These are phyloP conservation scores for Musa acuminata DNA, from an alignment of 176 grass and related monocot species.

Conservation along the genomic window DNA sequence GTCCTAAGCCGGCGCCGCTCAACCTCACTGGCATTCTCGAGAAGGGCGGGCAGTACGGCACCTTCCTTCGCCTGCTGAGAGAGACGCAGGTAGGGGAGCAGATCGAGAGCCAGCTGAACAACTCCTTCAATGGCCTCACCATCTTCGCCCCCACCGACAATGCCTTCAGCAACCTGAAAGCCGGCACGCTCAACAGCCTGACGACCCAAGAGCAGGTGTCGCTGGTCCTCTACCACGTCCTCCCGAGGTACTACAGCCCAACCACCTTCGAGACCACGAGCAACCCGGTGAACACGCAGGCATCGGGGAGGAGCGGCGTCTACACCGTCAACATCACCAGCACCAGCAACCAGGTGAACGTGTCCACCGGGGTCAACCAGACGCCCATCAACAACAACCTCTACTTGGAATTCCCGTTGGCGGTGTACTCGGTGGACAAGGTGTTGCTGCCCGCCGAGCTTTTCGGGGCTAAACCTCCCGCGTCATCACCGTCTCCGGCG, in stretches of 20 bases:
- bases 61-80: constrained; percentile 45
- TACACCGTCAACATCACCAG: constrained; percentile 62
- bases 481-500: constrained; percentile 30
- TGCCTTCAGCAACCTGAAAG: constrained; percentile 40
- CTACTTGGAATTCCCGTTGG: constrained; percentile 28
- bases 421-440: constrained; percentile 67
- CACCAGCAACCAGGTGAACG: constrained; percentile 43
- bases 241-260: constrained; percentile 52
- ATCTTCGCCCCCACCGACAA: constrained; percentile 51
- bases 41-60: constrained; percentile 53
- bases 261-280: constrained; percentile 62
- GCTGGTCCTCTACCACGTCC: constrained; percentile 74
- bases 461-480: constrained; percentile 51
- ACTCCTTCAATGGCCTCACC: constrained; percentile 53
- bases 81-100: constrained; percentile 32
- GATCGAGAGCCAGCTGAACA: constrained; percentile 54
- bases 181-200: constrained; percentile 50
- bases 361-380: constrained; percentile 60
- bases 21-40: constrained; percentile 60
- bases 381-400: constrained; percentile 37
- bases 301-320: constrained; percentile 43
- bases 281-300: constrained; percentile 88
- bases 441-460: constrained; percentile 57
- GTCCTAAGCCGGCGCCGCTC: constrained; percentile 19
- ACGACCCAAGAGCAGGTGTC: constrained; percentile 67